These are phyloP conservation scores for Fraxinus paxiana DNA, from an alignment of 305 asterid species.

Conservation along the genomic window DNA sequence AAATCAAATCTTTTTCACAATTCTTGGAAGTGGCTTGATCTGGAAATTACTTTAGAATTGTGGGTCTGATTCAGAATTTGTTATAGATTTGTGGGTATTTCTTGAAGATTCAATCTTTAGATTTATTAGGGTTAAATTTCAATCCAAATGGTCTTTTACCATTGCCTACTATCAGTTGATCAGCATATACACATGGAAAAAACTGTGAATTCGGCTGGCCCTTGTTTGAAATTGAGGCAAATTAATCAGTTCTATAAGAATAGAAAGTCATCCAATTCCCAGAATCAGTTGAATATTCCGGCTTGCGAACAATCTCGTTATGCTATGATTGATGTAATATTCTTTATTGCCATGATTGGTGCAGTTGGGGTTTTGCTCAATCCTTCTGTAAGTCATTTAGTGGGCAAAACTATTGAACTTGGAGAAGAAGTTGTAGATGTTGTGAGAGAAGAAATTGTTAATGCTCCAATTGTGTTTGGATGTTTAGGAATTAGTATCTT, in stretches of 20 bases:
- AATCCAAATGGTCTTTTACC: constrained; percentile 44
- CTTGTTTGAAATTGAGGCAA: constrained; percentile 36
- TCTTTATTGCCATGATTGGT: constrained; percentile 47
- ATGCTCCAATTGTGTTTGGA: constrained; percentile 66
- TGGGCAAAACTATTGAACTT: constrained; percentile 36
- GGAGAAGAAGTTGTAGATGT: constrained; percentile 45
- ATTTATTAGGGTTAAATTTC: neutral
- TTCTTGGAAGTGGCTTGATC: constrained; percentile 28
- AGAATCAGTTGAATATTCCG: constrained; percentile 33
- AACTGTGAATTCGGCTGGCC: constrained; percentile 33
- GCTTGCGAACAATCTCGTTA: constrained; percentile 41
- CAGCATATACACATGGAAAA: constrained; percentile 32
- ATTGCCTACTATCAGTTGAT: constrained; percentile 32
- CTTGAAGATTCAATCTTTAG: neutral
- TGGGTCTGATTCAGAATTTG: constrained; percentile 33
- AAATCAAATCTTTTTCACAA: constrained; percentile 5
- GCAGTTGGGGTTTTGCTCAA: constrained; percentile 61
- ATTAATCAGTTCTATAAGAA: constrained; percentile 36
- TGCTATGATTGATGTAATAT: constrained; percentile 42
- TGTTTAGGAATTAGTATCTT: constrained; percentile 73
- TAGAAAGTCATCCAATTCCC: constrained; percentile 20
- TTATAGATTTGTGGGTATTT: constrained; percentile 32
- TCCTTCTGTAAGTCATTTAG: constrained; percentile 48
- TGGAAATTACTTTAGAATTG: constrained; percentile 8
- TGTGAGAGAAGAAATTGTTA: constrained; percentile 56